A percentile compares a stretch with the other conserved stretches of the same genome.
Conservation (phyloP, 176 grass and related monocot genomes). For the Tillandsia fasciculata region DNA sequence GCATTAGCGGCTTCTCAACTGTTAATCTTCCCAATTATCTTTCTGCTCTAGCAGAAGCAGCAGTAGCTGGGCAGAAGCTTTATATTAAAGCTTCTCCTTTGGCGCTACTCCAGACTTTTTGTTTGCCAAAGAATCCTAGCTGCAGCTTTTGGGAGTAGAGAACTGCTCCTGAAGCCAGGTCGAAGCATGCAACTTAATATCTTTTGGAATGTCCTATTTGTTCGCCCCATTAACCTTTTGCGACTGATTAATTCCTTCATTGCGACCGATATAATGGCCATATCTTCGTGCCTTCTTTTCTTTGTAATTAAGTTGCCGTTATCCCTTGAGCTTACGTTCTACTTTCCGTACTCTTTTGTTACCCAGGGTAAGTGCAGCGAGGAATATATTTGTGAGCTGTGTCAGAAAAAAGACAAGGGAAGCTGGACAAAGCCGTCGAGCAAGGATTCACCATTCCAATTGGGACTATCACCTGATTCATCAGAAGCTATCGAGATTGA, state of each 20-base stretch:
- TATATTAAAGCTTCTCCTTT: too few species aligned
- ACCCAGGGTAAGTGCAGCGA: slow-evolving; percentile 25
- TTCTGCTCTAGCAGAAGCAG: too few species aligned
- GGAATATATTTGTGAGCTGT: slow-evolving; percentile 68
- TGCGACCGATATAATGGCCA: too few species aligned
- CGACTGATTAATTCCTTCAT: too few species aligned
- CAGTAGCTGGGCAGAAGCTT: too few species aligned
- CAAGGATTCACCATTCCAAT: slow-evolving; percentile 22
- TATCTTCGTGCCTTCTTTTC: not conserved
- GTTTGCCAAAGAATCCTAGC: not conserved
- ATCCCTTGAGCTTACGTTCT: not conserved
- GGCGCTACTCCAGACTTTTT: not conserved
- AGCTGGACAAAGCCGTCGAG: slow-evolving; percentile 15
- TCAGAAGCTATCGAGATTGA: slow-evolving; percentile 15
- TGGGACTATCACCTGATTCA: slow-evolving; percentile 29
- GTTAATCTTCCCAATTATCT: too few species aligned
- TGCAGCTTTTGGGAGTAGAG: too few species aligned
- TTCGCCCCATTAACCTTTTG: too few species aligned
- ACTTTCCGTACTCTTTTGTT: slow-evolving; percentile 6
- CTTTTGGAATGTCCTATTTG: too few species aligned
- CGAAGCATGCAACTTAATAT: too few species aligned
- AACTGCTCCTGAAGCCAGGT: too few species aligned
- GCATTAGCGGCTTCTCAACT: too few species aligned
- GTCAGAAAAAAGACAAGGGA: slow-evolving; percentile 51
- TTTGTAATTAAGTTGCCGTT: not conserved